Evolutionary conservation across 768 basidiomycete genomes (phyloP).

Genomic region (Cubamyces sp.): DNA sequence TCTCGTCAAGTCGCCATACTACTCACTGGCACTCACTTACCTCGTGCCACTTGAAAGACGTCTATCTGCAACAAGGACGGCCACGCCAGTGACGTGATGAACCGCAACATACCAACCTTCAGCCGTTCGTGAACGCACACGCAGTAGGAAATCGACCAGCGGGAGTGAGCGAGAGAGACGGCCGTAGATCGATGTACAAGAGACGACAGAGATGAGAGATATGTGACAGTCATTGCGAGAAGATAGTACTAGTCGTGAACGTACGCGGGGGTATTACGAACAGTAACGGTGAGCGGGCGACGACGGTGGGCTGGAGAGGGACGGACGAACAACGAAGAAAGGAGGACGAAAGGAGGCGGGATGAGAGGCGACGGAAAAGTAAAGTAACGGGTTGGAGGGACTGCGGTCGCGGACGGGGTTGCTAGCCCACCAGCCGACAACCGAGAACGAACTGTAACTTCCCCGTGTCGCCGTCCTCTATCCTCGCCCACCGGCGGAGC

Average conservation of each 20-base stretch:
- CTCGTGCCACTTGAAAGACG: too few relatives aligned
- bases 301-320: constrained; percentile 5
- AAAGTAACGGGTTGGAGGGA: too few relatives aligned
- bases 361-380: background rate
- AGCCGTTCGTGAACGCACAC: background rate
- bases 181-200: constrained; percentile 32
- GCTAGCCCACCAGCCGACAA: too few relatives aligned
- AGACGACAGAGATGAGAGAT: constrained; percentile 28
- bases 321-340: background rate
- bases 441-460: too few relatives aligned
- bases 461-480: too few relatives aligned
- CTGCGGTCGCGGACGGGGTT: too few relatives aligned
- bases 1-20: too few relatives aligned
- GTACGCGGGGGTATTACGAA: constrained; percentile 32
- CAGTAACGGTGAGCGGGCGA: constrained; percentile 23
- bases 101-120: too few relatives aligned
- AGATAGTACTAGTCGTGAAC: constrained; percentile 34
- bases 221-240: constrained; percentile 32
- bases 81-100: too few relatives aligned
- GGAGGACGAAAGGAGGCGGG: background rate
- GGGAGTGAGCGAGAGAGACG: constrained; percentile 12
- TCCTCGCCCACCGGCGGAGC: background rate
- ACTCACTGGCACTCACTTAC: too few relatives aligned
- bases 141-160: background rate
- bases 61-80: too few relatives aligned